These are phyloP conservation scores for Fonsecaea multimorphosa DNA, from an alignment of 2,329 filamentous ascomycete genomes.

Conservation along the genomic window DNA sequence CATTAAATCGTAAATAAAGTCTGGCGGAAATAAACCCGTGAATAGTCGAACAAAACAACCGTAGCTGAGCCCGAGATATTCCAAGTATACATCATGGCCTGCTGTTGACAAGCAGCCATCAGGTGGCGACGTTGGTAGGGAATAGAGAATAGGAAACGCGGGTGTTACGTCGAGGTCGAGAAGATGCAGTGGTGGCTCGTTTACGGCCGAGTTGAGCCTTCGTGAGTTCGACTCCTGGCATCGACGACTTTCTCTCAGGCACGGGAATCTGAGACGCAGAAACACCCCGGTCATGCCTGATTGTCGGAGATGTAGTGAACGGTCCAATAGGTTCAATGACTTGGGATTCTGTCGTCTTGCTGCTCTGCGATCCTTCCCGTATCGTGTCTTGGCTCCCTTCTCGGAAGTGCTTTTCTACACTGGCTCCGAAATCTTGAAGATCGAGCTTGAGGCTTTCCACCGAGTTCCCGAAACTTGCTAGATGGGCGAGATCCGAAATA, in stretches of 20 bases:
- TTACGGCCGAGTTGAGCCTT: constrained; percentile 25
- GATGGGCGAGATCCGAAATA: constrained; percentile 47
- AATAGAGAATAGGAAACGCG: constrained; percentile 55
- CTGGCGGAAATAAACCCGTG: constrained; percentile 3
- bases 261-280: constrained; percentile 33
- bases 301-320: constrained; percentile 14
- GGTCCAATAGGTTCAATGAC: background rate
- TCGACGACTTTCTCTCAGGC: constrained; percentile 36
- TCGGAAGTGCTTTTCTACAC: constrained; percentile 22
- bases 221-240: constrained; percentile 19
- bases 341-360: background rate
- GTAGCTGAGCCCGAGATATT: background rate
- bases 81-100: background rate
- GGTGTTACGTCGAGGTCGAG: constrained; percentile 33
- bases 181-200: constrained; percentile 34
- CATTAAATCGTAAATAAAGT: constrained; percentile 31
- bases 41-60: constrained; percentile 2
- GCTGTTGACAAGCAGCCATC: background rate
- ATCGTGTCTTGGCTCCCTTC: constrained; percentile 37
- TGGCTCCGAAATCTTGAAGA: constrained; percentile 11
- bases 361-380: constrained; percentile 24
- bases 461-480: constrained; percentile 38
- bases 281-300: constrained; percentile 25
- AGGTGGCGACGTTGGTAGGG: constrained; percentile 39
- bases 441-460: constrained; percentile 33